A percentile compares a stretch with the other conserved stretches of the same genome.
phyloP scores from a whole-genome alignment of 2,329 filamentous ascomycete species.

The Chaetomium sp. region DNA sequence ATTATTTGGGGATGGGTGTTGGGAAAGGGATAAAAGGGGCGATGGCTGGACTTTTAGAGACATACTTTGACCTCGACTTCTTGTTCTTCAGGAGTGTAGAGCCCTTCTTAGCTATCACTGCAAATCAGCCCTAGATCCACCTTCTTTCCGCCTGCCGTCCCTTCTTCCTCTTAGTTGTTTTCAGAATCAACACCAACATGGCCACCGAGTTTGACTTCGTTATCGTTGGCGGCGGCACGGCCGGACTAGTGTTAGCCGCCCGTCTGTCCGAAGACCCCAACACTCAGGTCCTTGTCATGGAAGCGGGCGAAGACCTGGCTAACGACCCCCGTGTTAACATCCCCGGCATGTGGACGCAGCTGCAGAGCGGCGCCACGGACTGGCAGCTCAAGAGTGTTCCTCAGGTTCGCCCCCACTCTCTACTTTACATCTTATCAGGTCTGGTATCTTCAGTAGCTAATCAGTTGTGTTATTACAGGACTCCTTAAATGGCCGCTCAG shows the following conservation, averaged over 20 bases:
- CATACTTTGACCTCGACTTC: too few relatives aligned
- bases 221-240: conserved; percentile 28
- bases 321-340: conserved; percentile 30
- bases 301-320: conserved; percentile 31
- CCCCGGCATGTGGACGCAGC: conserved; percentile 31
- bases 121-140: too few relatives aligned
- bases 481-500: conserved; percentile 29
- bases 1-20: too few relatives aligned
- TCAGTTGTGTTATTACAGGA: neutral
- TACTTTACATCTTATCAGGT: neutral
- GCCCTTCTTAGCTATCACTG: too few relatives aligned
- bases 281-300: conserved; percentile 33
- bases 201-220: conserved; percentile 33
- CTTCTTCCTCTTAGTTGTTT: too few relatives aligned
- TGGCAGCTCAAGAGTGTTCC: conserved; percentile 34
- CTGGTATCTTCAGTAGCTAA: too few relatives aligned
- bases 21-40: too few relatives aligned
- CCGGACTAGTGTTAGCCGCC: conserved; percentile 38
- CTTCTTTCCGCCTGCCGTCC: too few relatives aligned
- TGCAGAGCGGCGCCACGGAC: conserved; percentile 30
- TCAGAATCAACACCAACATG: neutral
- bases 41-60: too few relatives aligned
- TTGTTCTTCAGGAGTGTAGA: too few relatives aligned
- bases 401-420: conserved; percentile 24
- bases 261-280: conserved; percentile 34